Evolutionary conservation across 1,284 basidiomycete genomes (phyloP).

Genomic region (Apiotrichum sp.): DNA sequence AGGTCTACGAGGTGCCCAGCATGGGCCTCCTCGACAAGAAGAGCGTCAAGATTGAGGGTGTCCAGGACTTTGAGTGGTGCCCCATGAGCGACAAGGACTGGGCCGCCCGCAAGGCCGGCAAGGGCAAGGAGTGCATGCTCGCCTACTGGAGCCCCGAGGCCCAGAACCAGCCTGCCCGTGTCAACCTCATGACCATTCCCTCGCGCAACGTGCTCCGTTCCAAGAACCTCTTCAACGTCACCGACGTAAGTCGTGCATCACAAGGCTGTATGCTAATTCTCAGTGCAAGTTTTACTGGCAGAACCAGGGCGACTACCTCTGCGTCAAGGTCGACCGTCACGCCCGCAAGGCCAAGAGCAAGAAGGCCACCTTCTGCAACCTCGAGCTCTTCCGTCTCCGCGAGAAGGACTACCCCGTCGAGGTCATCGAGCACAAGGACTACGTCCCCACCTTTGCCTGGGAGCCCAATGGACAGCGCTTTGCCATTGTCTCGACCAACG

Average conservation of each 20-base stretch:
- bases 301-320: constrained; percentile 97
- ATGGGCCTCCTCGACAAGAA: constrained; percentile 97
- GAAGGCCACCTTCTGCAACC: constrained; percentile 97
- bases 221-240: constrained; percentile 98
- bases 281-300: constrained; percentile 99
- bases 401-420: constrained; percentile 99
- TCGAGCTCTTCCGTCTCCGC: constrained; percentile 95
- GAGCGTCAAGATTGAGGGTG: constrained; percentile 95
- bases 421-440: constrained; percentile 95
- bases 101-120: constrained; percentile 58
- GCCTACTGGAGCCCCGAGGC: constrained; percentile 98
- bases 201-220: constrained; percentile 77
- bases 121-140: constrained; percentile 76
- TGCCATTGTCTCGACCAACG: constrained; percentile 88
- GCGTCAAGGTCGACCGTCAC: constrained; percentile 98
- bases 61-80: constrained; percentile 99
- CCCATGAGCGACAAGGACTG: constrained; percentile 87
- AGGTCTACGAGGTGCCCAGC: constrained; percentile 88
- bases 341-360: constrained; percentile 78
- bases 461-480: constrained; percentile 95
- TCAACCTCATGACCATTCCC: constrained; percentile 86
- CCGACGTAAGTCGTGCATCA: constrained; percentile 61
- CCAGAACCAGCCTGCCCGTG: constrained; percentile 91
- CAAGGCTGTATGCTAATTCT: background rate
- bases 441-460: constrained; percentile 97